Base-by-base conservation (phyloP, 2,329 filamentous ascomycete genomes). In the Pseudogymnoascus sp. region DNA sequence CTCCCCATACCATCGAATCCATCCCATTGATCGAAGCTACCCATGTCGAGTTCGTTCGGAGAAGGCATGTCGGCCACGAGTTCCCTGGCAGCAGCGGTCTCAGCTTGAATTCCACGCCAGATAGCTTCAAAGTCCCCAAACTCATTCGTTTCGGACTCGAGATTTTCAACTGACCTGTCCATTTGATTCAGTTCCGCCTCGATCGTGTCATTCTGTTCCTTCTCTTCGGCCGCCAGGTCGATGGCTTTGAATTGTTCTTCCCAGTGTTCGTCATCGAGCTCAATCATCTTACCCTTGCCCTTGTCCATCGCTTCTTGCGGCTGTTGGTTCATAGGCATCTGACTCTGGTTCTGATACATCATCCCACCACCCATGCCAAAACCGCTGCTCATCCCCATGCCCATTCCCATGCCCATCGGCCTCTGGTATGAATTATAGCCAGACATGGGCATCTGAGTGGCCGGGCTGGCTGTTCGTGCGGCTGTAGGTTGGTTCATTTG, bases 181-280 rank as follows among this genome's bases (percentile, higher is more conserved):
- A 96, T 83, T 74, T 91, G 82, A 74, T 96, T 86, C 67, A 97
- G 81, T 77, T 97, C 92, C 62, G 82, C 57, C 60, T 75, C 65
- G 64, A 69, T 68, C 64, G 70, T 48, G 34, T 71, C 12, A 65
- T 67, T 45, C 69, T 75, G 65, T 60, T 77, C 71, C 60, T 79
- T 72, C 63, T 78, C 72, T 57, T 81, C 72, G 59, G 75, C 70
- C 63, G 85, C 78, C 63, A 86, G 76, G 71, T 92, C 90, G 71
- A 96, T 85, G 73, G 94, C 84, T 61, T 90, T 89, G 73, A 99
- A 99, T 73, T 97, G 91, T 67, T 91, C 90, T 74, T 97, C 92
- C 94, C 94, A 97, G 70, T 95, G 88, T 69, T 87, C 79, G 67
- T 99, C 92, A 71, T 96, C 90, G 21, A 97, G 82, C 75, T 97